phyloP scores from a whole-genome alignment of 2,329 filamentous ascomycete genomes.

The Nemania bipapillata region DNA sequence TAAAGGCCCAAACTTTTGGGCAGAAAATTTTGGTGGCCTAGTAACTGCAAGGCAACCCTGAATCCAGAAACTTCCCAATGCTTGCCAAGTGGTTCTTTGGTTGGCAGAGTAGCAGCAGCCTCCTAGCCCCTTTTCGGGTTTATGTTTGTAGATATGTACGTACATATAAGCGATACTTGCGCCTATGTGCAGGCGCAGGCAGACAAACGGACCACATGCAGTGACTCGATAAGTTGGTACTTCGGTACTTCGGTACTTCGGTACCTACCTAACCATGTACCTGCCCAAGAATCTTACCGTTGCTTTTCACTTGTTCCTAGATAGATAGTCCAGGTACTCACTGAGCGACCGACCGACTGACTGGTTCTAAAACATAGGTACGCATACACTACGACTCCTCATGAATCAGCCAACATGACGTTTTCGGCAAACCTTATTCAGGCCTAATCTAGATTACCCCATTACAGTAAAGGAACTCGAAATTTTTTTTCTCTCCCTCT shows the following conservation, averaged over 20 bases:
- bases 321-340: neutral
- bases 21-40: slow-evolving; percentile 37
- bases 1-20: slow-evolving; percentile 33
- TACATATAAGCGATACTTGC: neutral
- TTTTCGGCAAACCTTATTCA: slow-evolving; percentile 13
- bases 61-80: neutral
- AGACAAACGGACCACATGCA: neutral
- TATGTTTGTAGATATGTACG: neutral
- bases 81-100: slow-evolving; percentile 10
- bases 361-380: neutral
- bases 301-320: neutral
- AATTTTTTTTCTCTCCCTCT: too few relatives aligned
- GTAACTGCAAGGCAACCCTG: slow-evolving; percentile 34
- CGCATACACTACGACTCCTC: neutral
- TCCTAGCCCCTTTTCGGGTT: neutral
- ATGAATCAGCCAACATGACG: neutral
- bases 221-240: neutral
- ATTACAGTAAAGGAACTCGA: neutral
- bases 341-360: neutral
- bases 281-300: neutral
- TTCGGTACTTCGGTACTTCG: slow-evolving; percentile 3
- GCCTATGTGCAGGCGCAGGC: neutral
- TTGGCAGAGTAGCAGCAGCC: slow-evolving; percentile 20
- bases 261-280: neutral
- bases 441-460: neutral